Conservation (phyloP, 371 early-diverging fungal species). For the Batkoa obscura region DNA sequence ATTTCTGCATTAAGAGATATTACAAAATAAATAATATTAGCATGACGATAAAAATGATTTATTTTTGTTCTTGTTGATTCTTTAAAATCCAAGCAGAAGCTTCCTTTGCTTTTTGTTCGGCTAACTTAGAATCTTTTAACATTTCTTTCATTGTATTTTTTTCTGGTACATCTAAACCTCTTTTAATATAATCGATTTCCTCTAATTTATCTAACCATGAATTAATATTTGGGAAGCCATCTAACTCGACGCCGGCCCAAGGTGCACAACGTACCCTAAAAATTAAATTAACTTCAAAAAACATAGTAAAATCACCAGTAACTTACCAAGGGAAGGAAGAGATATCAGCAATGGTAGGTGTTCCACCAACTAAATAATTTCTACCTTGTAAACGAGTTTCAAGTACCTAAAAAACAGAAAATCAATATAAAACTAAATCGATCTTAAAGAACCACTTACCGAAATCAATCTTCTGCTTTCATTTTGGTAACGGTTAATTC, state of each 20-base stretch:
- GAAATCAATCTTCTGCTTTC: constrained; percentile 18
- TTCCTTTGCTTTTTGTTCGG: neutral
- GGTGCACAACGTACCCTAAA: neutral
- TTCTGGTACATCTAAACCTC: constrained; percentile 10
- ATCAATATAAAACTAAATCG: neutral
- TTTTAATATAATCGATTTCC: neutral
- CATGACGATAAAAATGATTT: too few relatives aligned
- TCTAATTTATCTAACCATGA: constrained; percentile 6
- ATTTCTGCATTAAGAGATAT: too few relatives aligned
- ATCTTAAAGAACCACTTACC: constrained; percentile 7
- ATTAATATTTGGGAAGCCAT: constrained; percentile 5
- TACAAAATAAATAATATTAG: too few relatives aligned
- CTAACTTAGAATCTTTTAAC: neutral
- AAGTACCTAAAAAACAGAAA: constrained; percentile 7
- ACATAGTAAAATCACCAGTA: neutral
- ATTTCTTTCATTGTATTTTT: neutral
- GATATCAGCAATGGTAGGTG: constrained; percentile 3
- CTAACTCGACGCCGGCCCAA: neutral
- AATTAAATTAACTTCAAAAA: neutral
- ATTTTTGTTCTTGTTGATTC: neutral
- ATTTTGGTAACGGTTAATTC: constrained; percentile 21
- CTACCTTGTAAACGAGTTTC: constrained; percentile 9
- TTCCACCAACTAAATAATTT: constrained; percentile 15
- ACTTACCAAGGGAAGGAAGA: constrained; percentile 1
- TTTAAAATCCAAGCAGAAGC: constrained; percentile 3